Conservation (phyloP, 1,284 basidiomycete species). For the Xerocomus nothofagi region DNA sequence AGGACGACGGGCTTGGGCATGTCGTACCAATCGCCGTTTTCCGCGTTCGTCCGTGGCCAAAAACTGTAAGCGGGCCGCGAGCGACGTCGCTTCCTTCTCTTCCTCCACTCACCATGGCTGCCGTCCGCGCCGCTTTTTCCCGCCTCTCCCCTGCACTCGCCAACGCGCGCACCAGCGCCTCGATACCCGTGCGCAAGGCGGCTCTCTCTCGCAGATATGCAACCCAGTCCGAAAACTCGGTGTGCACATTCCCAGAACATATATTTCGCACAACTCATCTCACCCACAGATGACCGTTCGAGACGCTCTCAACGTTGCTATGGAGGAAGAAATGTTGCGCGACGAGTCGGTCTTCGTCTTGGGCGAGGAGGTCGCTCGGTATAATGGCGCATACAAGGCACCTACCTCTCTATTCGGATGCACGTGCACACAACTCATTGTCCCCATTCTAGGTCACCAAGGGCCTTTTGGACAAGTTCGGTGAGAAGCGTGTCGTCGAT, state of each 20-base stretch:
- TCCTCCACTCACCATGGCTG: slow-evolving; percentile 50
- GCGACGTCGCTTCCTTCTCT: slow-evolving; percentile 25
- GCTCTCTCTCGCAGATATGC: slow-evolving; percentile 61
- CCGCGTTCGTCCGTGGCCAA: slow-evolving; percentile 33
- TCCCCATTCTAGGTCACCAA: slow-evolving; percentile 76
- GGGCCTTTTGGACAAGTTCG: slow-evolving; percentile 98
- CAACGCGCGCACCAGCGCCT: slow-evolving; percentile 41
- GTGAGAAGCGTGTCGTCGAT: slow-evolving; percentile 98
- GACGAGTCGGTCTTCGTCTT: slow-evolving; percentile 96
- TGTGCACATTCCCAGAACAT: slow-evolving; percentile 32
- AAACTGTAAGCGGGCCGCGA: slow-evolving; percentile 24
- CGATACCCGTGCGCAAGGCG: slow-evolving; percentile 42
- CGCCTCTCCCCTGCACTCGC: slow-evolving; percentile 62
- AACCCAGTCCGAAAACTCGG: slow-evolving; percentile 60
- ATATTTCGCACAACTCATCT: slow-evolving; percentile 7
- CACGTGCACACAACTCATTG: slow-evolving; percentile 7
- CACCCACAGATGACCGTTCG: slow-evolving; percentile 88
- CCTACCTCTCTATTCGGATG: slow-evolving; percentile 15
- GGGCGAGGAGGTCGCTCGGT: slow-evolving; percentile 98
- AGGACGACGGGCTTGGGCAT: slow-evolving; percentile 53
- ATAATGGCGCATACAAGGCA: slow-evolving; percentile 99
- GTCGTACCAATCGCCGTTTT: slow-evolving; percentile 6
- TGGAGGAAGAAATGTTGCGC: slow-evolving; percentile 99
- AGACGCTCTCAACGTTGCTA: slow-evolving; percentile 95
- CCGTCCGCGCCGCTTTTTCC: slow-evolving; percentile 61